These are phyloP conservation scores for Erigeron canadensis DNA, from an alignment of 129 eudicot species.

Conservation along the genomic window DNA sequence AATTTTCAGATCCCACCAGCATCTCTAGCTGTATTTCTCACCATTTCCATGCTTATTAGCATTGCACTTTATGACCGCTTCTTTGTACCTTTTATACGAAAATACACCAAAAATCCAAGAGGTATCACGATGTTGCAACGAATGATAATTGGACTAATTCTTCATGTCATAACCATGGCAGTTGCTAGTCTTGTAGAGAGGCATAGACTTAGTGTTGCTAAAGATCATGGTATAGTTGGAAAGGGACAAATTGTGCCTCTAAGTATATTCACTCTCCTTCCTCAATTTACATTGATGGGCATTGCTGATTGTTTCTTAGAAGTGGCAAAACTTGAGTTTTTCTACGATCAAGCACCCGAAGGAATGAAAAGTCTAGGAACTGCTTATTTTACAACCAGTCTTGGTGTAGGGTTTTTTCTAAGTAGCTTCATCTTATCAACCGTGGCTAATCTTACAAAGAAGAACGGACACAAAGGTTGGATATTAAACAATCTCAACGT, in stretches of 20 bases:
- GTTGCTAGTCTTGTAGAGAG: conserved; percentile 49
- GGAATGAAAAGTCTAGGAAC: conserved; percentile 84
- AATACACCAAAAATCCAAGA: conserved; percentile 51
- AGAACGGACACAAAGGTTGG: conserved; percentile 54
- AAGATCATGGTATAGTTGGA: conserved; percentile 36
- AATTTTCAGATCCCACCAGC: conserved; percentile 72
- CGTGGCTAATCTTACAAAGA: conserved; percentile 53
- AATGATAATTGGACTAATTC: conserved; percentile 51
- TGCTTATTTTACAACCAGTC: conserved; percentile 47
- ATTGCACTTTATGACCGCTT: conserved; percentile 55
- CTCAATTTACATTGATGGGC: conserved; percentile 62
- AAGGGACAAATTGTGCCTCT: conserved; percentile 50
- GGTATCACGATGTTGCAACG: conserved; percentile 71
- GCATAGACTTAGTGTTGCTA: conserved; percentile 39
- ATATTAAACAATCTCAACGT: conserved; percentile 51
- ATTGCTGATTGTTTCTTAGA: conserved; percentile 57
- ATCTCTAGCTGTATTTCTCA: conserved; percentile 46
- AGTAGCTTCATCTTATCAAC: conserved; percentile 56
- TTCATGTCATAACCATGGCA: conserved; percentile 45
- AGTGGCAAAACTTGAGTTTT: conserved; percentile 67
- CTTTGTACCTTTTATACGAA: conserved; percentile 45
- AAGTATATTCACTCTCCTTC: conserved; percentile 57
- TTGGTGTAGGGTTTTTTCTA: conserved; percentile 62
- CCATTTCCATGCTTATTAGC: conserved; percentile 53
- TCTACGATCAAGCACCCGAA: conserved; percentile 84